phyloP scores from a whole-genome alignment of 352 stramenopile genomes.

The Globisporangium okanoganense region DNA sequence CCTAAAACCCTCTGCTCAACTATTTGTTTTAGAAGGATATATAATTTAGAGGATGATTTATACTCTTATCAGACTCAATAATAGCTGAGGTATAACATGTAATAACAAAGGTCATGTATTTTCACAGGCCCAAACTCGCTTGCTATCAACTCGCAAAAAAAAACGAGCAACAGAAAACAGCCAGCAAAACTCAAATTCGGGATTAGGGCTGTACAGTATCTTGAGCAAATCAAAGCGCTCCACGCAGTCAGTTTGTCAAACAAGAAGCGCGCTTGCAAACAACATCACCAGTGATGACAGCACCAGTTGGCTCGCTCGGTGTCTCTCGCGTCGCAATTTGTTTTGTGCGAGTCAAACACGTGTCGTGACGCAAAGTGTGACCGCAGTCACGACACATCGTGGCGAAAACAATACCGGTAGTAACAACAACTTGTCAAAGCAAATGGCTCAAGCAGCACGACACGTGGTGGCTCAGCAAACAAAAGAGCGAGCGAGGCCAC shows the following conservation, averaged over 20 bases:
- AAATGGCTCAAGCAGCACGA: too few species aligned
- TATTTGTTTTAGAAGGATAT: neutral
- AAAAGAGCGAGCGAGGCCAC: conserved; percentile 7
- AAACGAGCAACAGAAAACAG: conserved; percentile 16
- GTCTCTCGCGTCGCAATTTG: conserved; percentile 1
- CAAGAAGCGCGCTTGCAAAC: neutral
- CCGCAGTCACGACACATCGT: neutral
- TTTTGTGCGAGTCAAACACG: neutral
- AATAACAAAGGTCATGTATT: neutral
- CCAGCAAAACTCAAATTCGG: neutral
- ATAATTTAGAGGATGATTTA: neutral
- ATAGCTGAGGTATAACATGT: neutral
- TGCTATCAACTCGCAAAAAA: conserved; percentile 6
- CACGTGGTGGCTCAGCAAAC: conserved; percentile 3
- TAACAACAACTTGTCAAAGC: neutral
- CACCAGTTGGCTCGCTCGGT: neutral
- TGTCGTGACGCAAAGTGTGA: neutral
- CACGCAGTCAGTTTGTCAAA: conserved; percentile 15
- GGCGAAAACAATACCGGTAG: neutral
- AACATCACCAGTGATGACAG: neutral
- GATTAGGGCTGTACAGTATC: conserved; percentile 2
- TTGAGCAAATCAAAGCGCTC: conserved; percentile 28
- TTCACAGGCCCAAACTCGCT: neutral
- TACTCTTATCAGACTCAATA: neutral
- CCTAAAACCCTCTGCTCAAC: neutral